phyloP scores from a whole-genome alignment of 2,329 filamentous ascomycete species.

The Penicillium psychrosexuale region DNA sequence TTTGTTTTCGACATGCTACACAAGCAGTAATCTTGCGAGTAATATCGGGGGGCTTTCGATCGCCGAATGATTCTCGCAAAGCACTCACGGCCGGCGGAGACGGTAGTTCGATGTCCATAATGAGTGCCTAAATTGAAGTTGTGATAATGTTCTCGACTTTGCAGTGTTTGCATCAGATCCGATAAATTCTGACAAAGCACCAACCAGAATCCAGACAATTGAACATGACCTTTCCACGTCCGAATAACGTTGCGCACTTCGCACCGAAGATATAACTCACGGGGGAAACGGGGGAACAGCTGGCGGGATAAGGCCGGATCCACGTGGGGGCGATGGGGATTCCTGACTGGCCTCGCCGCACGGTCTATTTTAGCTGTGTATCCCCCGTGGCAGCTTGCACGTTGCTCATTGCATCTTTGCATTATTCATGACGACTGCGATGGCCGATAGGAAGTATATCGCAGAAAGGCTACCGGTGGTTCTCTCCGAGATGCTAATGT shows the following conservation, averaged over 20 bases:
- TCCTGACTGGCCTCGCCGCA: constrained; percentile 1
- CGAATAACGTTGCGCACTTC: constrained; percentile 12
- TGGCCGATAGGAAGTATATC: not conserved
- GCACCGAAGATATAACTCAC: constrained; percentile 11
- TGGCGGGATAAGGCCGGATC: not conserved
- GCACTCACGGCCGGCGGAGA: constrained; percentile 18
- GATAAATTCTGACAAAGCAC: too few relatives aligned
- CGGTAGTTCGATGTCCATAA: constrained; percentile 8
- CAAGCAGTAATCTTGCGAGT: constrained; percentile 31
- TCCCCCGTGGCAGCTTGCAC: not conserved
- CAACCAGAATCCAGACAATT: not conserved
- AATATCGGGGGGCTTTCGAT: constrained; percentile 35
- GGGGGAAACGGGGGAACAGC: not conserved
- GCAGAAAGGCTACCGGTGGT: not conserved
- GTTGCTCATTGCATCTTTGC: constrained; percentile 3
- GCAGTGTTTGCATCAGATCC: not conserved
- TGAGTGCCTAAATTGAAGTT: not conserved
- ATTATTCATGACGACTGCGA: not conserved
- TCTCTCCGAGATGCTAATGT: too few relatives aligned
- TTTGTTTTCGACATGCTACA: constrained; percentile 32
- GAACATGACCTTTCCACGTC: not conserved
- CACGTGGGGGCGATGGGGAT: constrained; percentile 13
- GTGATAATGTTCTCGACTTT: not conserved
- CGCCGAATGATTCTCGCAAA: constrained; percentile 36
- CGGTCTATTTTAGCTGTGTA: not conserved